Base-by-base conservation (phyloP, 495 filamentous ascomycete species). In the Parathielavia appendiculata region DNA sequence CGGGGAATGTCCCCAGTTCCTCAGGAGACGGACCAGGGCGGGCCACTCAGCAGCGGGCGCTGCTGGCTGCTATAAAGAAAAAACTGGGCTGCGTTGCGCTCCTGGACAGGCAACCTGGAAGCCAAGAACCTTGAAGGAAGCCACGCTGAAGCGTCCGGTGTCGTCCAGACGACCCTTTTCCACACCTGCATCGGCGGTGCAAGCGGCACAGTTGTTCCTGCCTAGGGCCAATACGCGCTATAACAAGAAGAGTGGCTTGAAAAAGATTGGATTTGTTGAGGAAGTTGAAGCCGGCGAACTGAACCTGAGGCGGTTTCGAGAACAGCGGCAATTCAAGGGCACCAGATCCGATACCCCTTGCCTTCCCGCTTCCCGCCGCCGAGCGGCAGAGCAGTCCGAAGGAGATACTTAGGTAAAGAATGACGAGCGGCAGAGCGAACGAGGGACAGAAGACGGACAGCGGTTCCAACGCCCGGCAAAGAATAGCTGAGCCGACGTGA, bases 281-380 rank as follows among this genome's bases (percentile, higher is more conserved):
- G 8, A 40, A 22, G 3, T 12, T 35, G 30, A 38, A 38, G 34
- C 11, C 12, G 45, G 45, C 16, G 43, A 43, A 22, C n/a, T 43
- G 41, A 56, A 46, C 39, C 39, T 47, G 65, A 58, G 61, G 56
- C 35, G 59, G 65, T 67, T 66, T 66, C 67, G 67, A 68, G 56
- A 61, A 58, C 56, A 62, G 61, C 57, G 55, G 50, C 61, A 57
- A 41, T 40, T 38, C 55, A 45, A 26, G 23, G 44, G 26, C 41
- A 41, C 56, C 20, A 47, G 53, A 51, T 45, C 49, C n/a, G 13
- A 35, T 23, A 8, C 57, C 20, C 20, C 22, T 50, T 30, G 47
- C 47, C n/a, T 47, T 51, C 52, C 38, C 47, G 50, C 54, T 61
- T 54, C 48, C 23, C 20, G 46, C 46, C 16, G 30, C 32, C 34